Evolutionary conservation across 768 basidiomycete species (phyloP), one percentile per base, ranked within the genome.

Genomic region (Jaapia argillacea): DNA sequence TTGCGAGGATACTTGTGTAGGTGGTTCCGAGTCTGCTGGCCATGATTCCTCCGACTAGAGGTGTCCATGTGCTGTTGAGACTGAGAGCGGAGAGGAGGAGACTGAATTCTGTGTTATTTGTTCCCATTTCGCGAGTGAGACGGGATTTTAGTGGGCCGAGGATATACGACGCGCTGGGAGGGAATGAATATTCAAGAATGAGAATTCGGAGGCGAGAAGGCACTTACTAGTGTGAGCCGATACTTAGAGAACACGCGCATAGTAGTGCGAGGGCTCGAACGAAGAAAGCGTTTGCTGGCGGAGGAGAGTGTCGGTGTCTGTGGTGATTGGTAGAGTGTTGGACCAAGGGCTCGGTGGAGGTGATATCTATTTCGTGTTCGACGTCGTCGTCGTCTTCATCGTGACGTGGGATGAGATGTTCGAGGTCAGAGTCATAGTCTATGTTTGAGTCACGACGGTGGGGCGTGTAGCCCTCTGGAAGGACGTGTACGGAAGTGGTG

Each of bases 91-190:
- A 80, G 37, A 92, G 74, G 27, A 91, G 65, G 31, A 88, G 68
- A 36, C 81, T 78, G 60, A 84, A 88, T 54, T 89, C 80, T 0
- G 81, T 76, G 55, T 88, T 83, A 20, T 81, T 74, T 1, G 83
- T 82, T 37, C 81, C 79, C 39, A 87, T 68, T 53, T 89, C 84
- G 35, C 77, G 69, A 4, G 72, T 66, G 5, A 85, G 63, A 16
- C 76, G 68, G 35, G 77, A 81, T 61, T 90, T 89, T 45, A 90
- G 64, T 6, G 87, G 88, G 0, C 83, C 85, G 2, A 92, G 71
- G 4, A 84, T 75, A 53, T 89, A 81, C 2, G 74, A 71, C 13
- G 79, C 81, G 56, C 84, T 88, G 25, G 5, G 27, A 12, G 36
- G 16, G 26, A 38, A 27, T 16, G 14, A 10, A 33, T 33, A 10